Evolutionary conservation across 306 rosid species (phyloP), one percentile per base, ranked within the genome.

Genomic region (Sicyos edulis): DNA sequence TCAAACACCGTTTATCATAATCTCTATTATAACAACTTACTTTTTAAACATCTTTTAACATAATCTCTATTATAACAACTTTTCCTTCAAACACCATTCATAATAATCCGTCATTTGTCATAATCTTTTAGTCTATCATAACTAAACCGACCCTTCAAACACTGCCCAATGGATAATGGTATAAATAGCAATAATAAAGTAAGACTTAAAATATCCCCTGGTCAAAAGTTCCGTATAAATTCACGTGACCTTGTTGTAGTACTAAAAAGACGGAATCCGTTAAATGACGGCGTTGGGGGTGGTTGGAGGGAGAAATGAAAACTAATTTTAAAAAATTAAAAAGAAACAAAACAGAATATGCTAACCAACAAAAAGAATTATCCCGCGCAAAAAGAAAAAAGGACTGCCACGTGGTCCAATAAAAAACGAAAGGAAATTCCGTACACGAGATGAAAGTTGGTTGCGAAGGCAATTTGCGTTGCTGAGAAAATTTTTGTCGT

Each of bases 371-470:
- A 15, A 61, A 8, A 15, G 17, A 65, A 54, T 13, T 0, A 50
- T 50, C 17, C 54, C 13, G 17, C 5, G 5, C 54, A 0, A 40
- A 40, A 40, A 6, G 45, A 5, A 40, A 40, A 40, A 6, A 40
- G 10, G 10, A 61, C 11, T 1, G 57, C 42, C 45, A 68, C 73
- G 73, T 69, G 44, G 17, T 7, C 73, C 58, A 71, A 71, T 71
- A 54, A 7, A 17, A 55, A 71, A 19, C 2, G 19, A 34, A 6
- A 29, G 20, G 45, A 71, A n/a, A 40, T 44, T 71, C 51, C 70
- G 72, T 74, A 74, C 78, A 75, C 44, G 54, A 17, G n/a, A 55
- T 65, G 80, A 40, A 37, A 37, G 54, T 64, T 16, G 50, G 74
- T 71, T 1, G 63, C 55, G 67, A 19, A 65, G 12, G 49, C 6